Conservation (phyloP, 2,329 filamentous ascomycete genomes). For the Stemphylium lycopersici region DNA sequence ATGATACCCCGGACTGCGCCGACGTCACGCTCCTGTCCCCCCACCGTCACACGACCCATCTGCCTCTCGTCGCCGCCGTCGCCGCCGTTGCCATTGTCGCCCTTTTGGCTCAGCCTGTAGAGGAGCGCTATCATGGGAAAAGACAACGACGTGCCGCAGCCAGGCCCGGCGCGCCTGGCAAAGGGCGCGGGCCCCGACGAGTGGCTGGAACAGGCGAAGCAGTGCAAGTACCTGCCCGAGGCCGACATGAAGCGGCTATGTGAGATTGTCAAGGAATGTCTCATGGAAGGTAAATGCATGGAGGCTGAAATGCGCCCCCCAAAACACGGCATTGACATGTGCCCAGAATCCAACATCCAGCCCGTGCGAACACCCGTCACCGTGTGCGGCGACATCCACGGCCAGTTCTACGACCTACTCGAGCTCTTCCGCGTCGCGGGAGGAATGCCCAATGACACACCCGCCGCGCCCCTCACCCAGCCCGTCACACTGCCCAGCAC, state of each 20-base stretch:
- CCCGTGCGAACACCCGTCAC: slow-evolving; percentile 97
- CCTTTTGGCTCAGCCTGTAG: neutral
- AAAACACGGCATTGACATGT: neutral
- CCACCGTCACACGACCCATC: slow-evolving; percentile 38
- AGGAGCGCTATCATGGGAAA: slow-evolving; percentile 50
- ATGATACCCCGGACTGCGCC: slow-evolving; percentile 29
- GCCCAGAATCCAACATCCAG: slow-evolving; percentile 92
- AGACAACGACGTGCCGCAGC: slow-evolving; percentile 75
- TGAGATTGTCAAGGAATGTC: slow-evolving; percentile 97
- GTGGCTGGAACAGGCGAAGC: slow-evolving; percentile 95
- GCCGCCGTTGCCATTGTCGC: slow-evolving; percentile 13
- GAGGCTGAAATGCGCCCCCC: too few relatives aligned
- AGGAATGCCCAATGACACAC: slow-evolving; percentile 86
- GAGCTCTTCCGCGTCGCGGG: slow-evolving; percentile 96
- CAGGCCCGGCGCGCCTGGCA: slow-evolving; percentile 84
- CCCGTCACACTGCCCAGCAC: slow-evolving; percentile 68
- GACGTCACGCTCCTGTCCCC: slow-evolving; percentile 39
- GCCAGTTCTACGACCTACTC: slow-evolving; percentile 96
- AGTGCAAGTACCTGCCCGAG: slow-evolving; percentile 96
- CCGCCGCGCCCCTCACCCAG: slow-evolving; percentile 66
- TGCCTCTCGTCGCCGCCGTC: slow-evolving; percentile 6
- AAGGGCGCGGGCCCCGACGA: slow-evolving; percentile 88
- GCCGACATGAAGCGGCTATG: slow-evolving; percentile 98
- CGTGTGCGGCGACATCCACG: slow-evolving; percentile 97
- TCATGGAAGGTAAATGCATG: slow-evolving; percentile 99